Percentiles rank a stretch among this genome's conserved stretches.
phyloP scores from a whole-genome alignment of 2,329 filamentous ascomycete genomes.

The Karstenula rhodostoma region DNA sequence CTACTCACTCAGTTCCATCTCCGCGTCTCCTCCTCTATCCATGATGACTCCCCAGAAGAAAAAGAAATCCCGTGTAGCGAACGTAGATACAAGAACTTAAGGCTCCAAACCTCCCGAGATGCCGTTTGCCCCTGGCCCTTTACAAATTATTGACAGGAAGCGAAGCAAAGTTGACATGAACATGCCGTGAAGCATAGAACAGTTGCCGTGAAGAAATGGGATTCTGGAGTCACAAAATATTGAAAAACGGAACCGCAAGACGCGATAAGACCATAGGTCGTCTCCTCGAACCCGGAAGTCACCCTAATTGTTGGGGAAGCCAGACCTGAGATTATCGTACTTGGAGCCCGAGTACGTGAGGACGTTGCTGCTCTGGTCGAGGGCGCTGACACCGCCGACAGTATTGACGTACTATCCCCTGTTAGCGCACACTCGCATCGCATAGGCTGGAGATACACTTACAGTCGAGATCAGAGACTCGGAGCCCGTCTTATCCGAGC shows the following conservation, averaged over 20 bases:
- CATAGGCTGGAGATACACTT: slow-evolving; percentile 19
- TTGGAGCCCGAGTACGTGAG: slow-evolving; percentile 70
- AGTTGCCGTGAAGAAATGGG: background rate
- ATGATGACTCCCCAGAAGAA: background rate
- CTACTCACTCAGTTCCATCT: background rate
- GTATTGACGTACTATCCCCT: slow-evolving; percentile 56
- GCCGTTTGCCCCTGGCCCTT: background rate
- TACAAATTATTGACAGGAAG: slow-evolving; percentile 2
- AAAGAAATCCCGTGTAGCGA: background rate
- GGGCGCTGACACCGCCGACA: slow-evolving; percentile 61
- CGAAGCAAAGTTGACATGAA: background rate
- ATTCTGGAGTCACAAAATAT: background rate
- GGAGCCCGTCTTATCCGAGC: slow-evolving; percentile 40
- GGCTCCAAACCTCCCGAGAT: background rate
- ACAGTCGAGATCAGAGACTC: slow-evolving; percentile 45
- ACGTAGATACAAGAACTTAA: slow-evolving; percentile 3
- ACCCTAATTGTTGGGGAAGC: slow-evolving; percentile 31
- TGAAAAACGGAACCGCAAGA: background rate
- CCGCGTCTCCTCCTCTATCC: background rate
- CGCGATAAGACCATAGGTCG: background rate
- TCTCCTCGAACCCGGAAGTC: background rate
- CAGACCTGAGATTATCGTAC: slow-evolving; percentile 71
- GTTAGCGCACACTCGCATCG: background rate
- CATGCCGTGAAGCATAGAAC: background rate
- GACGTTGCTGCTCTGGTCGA: slow-evolving; percentile 67